Evolutionary conservation across 2,329 filamentous ascomycete species (phyloP), one percentile per base, ranked within the genome.

Genomic region (Aspergillus clavatus): DNA sequence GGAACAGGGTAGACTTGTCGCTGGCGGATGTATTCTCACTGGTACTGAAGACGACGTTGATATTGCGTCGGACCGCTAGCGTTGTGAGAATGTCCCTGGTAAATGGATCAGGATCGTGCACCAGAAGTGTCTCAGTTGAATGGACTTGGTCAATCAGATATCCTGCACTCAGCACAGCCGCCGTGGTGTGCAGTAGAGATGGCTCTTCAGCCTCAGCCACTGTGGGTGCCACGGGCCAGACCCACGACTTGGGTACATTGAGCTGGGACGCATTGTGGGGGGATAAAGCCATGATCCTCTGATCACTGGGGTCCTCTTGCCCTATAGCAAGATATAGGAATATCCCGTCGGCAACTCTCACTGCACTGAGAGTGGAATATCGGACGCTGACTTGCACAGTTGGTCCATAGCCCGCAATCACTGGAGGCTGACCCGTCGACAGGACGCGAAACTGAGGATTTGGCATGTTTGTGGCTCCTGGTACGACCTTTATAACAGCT

Each of bases 41-140:
- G n/a, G 47, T 47, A 3, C n/a, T 45, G 3, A 71, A 55, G 0
- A 71, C 46, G 1, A 41, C 18, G 5, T 19, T 24, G 24, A 47
- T 16, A n/a, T 22, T 28, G 6, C 18, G 33, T 2, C 23, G 11
- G 23, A 22, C 24, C 3, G 40, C 40, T 3, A 47, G 14, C 3
- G 39, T 41, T 0, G 14, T 11, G 8, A 49, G 10, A 1, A 28
- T 36, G 10, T 36, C n/a, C 8, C 36, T 27, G 4, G 46, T 10
- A 4, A 14, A 12, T 14, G 23, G 16, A 2, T 26, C 8, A 19
- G 43, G 35, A 24, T 41, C 43, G 28, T 49, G 43, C 2, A 49
- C 19, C 16, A 49, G 14, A 16, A 49, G 12, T 2, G 19, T 40
- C 4, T 36, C 39, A 5, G 21, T 4, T 7, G 12, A 3, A 4